Percentiles rank a stretch among this genome's conserved stretches.
Conservation (phyloP, 257 asterid species). For the Nicotiana otophora region DNA sequence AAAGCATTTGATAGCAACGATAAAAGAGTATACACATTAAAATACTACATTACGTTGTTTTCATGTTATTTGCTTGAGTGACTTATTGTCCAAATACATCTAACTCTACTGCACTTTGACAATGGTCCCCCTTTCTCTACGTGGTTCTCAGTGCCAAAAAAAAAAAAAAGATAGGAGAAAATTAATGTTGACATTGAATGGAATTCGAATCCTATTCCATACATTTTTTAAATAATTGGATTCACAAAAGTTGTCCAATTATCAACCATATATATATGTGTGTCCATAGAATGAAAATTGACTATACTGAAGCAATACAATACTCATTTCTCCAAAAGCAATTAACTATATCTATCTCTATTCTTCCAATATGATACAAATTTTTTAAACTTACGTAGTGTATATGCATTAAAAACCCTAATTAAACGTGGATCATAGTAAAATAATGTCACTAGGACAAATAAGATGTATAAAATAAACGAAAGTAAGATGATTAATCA, state of each 20-base stretch:
- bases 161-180: not conserved
- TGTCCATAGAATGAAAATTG: not conserved
- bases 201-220: conserved; percentile 1
- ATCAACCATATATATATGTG: not conserved
- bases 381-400: not conserved
- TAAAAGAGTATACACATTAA: not conserved
- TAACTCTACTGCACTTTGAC: not conserved
- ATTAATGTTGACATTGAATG: not conserved
- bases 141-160: not conserved
- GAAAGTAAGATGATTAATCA: not conserved
- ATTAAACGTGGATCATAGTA: not conserved
- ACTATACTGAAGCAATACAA: not conserved
- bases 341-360: no score
- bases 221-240: not conserved
- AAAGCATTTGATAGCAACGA: not conserved
- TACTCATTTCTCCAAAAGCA: not conserved
- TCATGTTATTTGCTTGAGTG: not conserved
- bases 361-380: no score
- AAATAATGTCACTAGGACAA: not conserved
- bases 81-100: not conserved
- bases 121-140: not conserved
- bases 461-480: not conserved
- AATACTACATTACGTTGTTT: not conserved
- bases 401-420: not conserved
- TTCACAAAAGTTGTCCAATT: not conserved